Conservation (phyloP, 345 rosid species). For the Camelina neglecta region DNA sequence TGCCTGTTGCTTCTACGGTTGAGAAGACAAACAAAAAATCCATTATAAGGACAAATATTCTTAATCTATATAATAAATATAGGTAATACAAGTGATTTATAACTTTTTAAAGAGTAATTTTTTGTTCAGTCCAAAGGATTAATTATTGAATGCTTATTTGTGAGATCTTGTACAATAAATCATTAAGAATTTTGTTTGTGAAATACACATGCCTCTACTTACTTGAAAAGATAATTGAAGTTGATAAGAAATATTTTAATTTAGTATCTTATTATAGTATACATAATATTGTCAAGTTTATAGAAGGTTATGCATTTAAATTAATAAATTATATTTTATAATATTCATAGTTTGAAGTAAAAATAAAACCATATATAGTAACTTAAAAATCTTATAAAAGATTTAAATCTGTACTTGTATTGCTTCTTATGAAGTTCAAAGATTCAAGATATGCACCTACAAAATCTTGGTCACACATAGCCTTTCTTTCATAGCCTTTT, state of each 20-base stretch:
- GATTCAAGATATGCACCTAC: constrained; percentile 45
- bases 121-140: neutral
- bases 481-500: constrained; percentile 48
- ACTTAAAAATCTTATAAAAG: constrained; percentile 8
- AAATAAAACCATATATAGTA: neutral
- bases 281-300: neutral
- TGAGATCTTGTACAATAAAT: neutral
- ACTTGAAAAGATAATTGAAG: neutral
- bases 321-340: neutral
- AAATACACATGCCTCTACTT: constrained; percentile 6
- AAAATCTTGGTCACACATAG: constrained; percentile 43
- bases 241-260: constrained; percentile 2
- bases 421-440: constrained; percentile 29
- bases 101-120: no score
- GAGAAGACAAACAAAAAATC: neutral
- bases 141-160: constrained; percentile 2
- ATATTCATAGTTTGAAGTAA: neutral
- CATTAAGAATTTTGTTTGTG: neutral
- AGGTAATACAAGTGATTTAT: neutral
- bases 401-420: constrained; percentile 25
- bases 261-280: no score
- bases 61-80: neutral
- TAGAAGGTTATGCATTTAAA: neutral
- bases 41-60: neutral
- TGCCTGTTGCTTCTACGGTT: constrained; percentile 12